Evolutionary conservation across 208 protist species (phyloP).

Genomic region (Leishmania major): DNA sequence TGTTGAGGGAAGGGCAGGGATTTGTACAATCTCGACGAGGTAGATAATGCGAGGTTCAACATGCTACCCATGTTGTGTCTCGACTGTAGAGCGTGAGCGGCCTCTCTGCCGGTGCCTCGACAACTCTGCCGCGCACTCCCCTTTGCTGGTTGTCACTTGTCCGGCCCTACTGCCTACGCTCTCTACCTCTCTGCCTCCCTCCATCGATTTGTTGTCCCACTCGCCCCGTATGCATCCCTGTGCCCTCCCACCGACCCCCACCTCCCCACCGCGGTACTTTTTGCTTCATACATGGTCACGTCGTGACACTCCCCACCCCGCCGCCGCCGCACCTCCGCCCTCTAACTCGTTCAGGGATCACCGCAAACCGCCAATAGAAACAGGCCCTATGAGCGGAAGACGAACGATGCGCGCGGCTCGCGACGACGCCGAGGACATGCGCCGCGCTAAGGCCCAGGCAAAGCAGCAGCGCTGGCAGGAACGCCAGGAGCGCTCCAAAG

Average conservation of each 20-base stretch:
- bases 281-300: background rate
- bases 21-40: background rate
- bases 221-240: background rate
- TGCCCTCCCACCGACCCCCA: too few species aligned
- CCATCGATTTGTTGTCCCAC: background rate
- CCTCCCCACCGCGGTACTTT: background rate
- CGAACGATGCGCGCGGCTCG: constrained; percentile 19
- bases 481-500: constrained; percentile 79
- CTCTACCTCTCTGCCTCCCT: background rate
- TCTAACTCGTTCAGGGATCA: background rate
- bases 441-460: constrained; percentile 44
- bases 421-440: constrained; percentile 49
- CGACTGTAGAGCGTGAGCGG: background rate
- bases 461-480: constrained; percentile 79
- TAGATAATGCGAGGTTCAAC: background rate
- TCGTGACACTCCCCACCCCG: background rate
- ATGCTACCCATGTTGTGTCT: background rate
- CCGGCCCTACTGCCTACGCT: background rate
- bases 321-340: background rate
- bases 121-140: background rate
- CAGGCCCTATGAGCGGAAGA: background rate
- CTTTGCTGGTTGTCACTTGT: background rate
- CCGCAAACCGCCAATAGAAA: background rate
- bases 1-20: background rate
- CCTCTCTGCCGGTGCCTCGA: background rate